Evolutionary conservation across 169 alveolate genomes (phyloP), one percentile per base, ranked within the genome.

Genomic region (Cardiosporidium cionae): DNA sequence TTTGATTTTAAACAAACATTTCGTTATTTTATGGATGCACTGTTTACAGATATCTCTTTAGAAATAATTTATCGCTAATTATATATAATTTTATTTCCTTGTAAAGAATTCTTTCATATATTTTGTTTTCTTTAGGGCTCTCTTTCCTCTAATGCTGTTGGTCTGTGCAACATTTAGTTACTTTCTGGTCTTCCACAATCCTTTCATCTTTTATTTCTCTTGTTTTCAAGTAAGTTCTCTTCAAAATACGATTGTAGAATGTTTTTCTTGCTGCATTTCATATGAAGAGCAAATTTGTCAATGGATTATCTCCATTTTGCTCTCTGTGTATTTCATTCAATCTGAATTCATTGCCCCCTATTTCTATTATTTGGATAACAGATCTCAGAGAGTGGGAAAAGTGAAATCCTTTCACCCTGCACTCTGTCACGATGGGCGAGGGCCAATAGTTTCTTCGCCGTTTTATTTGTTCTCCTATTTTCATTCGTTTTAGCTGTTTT

Each of bases 381-480:
- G 58, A 16, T 44, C 58, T 44, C n/a, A 44, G 16, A 80, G 65
- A 32, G 29, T 0, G 25, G 52, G 31, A 72, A 80, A 63, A 44
- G 27, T 16, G 58, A n/a, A 4, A 28, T 65, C 6, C 71, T 72
- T 7, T 34, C 25, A 25, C 5, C 89, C 6, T 84, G 89, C 35
- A 76, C 73, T 32, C 32, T 84, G 63, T 70, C 80, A 31, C 83
- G 71, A 33, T 84, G 89, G 89, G 79, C 81, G 7, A 65, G 70
- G 3, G 87, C 83, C 7, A 75, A 84, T 53, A 0, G 44, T 1
- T 68, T 73, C 22, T 32, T 64, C 33, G 65, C 89, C 0, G 7
- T 72, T 1, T 53, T 74, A 1, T 73, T 76, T 35, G 80, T 82
- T 54, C 1, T 84, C n/a, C 63, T 62, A 0, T 28, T 83, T 29